Percentiles rank a stretch among this genome's conserved stretches.
phyloP scores from a whole-genome alignment of 352 stramenopile species.

The Phytophthora multivora region DNA sequence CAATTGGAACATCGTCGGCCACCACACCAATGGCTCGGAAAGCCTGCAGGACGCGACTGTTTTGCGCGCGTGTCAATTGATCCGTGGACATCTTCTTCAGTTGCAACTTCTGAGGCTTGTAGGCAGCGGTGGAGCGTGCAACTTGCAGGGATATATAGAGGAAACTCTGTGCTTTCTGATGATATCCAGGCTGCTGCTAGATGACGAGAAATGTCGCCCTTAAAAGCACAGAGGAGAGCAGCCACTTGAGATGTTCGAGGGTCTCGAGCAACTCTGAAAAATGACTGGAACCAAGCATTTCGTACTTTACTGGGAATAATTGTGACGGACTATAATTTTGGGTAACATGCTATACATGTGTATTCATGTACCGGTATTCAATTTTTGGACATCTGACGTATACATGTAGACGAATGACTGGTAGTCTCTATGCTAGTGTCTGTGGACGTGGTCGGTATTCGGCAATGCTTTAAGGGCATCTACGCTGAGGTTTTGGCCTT shows the following conservation, averaged over 20 bases:
- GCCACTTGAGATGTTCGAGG: conserved; percentile 14
- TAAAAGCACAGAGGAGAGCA: neutral
- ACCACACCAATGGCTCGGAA: conserved; percentile 93
- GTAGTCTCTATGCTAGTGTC: conserved; percentile 15
- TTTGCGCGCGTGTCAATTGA: conserved; percentile 58
- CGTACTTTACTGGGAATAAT: conserved; percentile 33
- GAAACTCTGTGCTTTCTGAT: conserved; percentile 3
- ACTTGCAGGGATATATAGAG: conserved; percentile 8
- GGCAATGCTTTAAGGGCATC: neutral
- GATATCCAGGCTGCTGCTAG: neutral
- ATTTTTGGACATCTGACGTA: no score
- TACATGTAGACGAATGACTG: neutral
- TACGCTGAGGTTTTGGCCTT: conserved; percentile 31
- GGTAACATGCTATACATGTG: neutral
- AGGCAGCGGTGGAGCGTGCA: conserved; percentile 4
- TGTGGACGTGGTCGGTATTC: neutral
- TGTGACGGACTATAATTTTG: conserved; percentile 6
- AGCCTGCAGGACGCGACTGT: conserved; percentile 81
- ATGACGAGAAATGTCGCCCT: conserved; percentile 10
- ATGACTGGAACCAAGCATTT: conserved; percentile 59
- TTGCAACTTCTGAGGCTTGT: conserved; percentile 8
- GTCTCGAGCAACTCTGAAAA: conserved; percentile 25
- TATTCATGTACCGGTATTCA: no score
- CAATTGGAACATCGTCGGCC: conserved; percentile 85
- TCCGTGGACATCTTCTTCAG: conserved; percentile 27